These are phyloP conservation scores for Linnemannia elongata DNA, from an alignment of 192 early-diverging fungal species.

Conservation along the genomic window DNA sequence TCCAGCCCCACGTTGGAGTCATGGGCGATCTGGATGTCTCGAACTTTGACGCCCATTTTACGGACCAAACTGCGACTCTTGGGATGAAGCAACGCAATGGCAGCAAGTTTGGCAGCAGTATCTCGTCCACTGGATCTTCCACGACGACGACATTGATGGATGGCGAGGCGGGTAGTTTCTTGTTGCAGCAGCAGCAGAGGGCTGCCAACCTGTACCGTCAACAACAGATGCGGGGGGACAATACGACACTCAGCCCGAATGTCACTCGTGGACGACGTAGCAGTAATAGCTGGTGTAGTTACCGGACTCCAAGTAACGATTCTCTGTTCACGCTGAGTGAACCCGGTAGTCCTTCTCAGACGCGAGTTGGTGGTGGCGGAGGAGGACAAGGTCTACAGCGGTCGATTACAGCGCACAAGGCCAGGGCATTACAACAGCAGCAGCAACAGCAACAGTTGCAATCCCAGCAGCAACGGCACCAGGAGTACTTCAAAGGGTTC, in stretches of 20 bases:
- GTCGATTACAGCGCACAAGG: slow-evolving; percentile 4
- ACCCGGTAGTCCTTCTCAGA: slow-evolving; percentile 16
- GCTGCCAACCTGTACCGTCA: slow-evolving; percentile 51
- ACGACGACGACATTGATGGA: slow-evolving; percentile 16
- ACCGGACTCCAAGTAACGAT: slow-evolving; percentile 49
- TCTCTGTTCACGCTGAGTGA: slow-evolving; percentile 31
- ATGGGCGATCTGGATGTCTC: slow-evolving; percentile 73
- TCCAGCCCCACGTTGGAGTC: slow-evolving; percentile 60
- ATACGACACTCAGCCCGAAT: slow-evolving; percentile 54
- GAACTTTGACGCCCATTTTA: slow-evolving; percentile 81
- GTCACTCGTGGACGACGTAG: slow-evolving; percentile 37
- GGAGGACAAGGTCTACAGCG: slow-evolving; percentile 6
- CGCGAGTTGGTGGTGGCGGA: background rate
- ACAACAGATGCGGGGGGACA: slow-evolving; percentile 42
- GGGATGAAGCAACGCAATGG: background rate
- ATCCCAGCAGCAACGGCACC: slow-evolving; percentile 43
- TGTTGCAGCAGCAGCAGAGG: slow-evolving; percentile 46
- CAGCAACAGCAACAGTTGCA: slow-evolving; percentile 15
- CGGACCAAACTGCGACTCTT: slow-evolving; percentile 63
- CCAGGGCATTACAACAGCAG: slow-evolving; percentile 29
- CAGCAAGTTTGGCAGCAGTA: background rate
- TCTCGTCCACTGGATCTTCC: background rate
- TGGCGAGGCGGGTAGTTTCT: slow-evolving; percentile 33
- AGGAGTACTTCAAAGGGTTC: slow-evolving; percentile 78
- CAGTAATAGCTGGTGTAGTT: slow-evolving; percentile 50